A percentile compares a stretch with the other conserved stretches of the same genome.
These are phyloP conservation scores for Russula sp. DNA, from an alignment of 768 basidiomycete genomes.

Conservation along the genomic window DNA sequence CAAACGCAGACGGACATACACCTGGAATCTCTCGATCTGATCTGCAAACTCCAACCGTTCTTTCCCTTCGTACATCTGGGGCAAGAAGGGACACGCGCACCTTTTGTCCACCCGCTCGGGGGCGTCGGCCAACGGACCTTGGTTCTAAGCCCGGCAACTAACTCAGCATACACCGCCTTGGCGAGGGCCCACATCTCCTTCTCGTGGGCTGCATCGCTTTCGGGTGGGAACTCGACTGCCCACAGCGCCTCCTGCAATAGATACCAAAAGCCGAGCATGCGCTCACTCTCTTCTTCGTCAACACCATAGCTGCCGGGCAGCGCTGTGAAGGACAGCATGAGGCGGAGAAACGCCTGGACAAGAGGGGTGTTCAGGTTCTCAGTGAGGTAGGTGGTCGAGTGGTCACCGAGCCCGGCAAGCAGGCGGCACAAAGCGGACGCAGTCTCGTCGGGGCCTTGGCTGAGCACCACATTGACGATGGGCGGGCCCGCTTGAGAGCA, in stretches of 20 bases:
- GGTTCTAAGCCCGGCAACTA: conserved; percentile 60
- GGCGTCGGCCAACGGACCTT: conserved; percentile 72
- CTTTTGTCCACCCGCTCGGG: conserved; percentile 56
- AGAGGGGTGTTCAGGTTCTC: conserved; percentile 52
- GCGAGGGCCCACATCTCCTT: conserved; percentile 48
- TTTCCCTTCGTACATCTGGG: background rate
- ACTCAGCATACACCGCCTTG: conserved; percentile 71
- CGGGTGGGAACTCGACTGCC: conserved; percentile 50
- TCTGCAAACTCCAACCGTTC: conserved; percentile 39
- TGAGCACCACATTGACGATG: conserved; percentile 32
- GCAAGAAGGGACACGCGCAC: conserved; percentile 34
- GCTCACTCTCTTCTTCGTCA: conserved; percentile 85
- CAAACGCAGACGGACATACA: conserved; percentile 41
- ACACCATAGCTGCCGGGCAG: conserved; percentile 69
- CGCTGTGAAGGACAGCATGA: conserved; percentile 69
- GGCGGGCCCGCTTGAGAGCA: conserved; percentile 47
- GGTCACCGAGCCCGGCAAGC: conserved; percentile 76
- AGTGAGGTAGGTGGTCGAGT: conserved; percentile 75
- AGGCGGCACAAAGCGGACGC: conserved; percentile 77
- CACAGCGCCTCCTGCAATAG: conserved; percentile 84
- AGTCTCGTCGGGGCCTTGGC: conserved; percentile 43
- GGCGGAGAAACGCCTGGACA: conserved; percentile 60
- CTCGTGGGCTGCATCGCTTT: conserved; percentile 32
- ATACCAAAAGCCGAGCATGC: conserved; percentile 87
- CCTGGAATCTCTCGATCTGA: conserved; percentile 71